Evolutionary conservation across 2,329 filamentous ascomycete species (phyloP).

Genomic region (Aspergillus sp.): DNA sequence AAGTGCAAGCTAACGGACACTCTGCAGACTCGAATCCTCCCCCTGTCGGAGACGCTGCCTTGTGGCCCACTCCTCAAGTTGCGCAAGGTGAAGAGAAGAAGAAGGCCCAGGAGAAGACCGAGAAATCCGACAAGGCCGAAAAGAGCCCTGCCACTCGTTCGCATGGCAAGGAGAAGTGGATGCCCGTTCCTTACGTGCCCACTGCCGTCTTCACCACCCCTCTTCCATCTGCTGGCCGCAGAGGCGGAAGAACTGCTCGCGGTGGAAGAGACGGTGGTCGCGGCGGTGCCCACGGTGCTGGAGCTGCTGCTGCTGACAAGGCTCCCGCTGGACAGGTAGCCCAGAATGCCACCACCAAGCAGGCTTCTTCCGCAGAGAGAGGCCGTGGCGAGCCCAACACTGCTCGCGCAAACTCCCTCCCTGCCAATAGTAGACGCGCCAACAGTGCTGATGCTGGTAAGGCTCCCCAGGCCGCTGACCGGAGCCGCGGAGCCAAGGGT

Average conservation of each 20-base stretch:
- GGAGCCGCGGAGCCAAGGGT: conserved; percentile 25
- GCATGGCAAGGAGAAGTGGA: conserved; percentile 77
- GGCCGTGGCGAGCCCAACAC: conserved; percentile 32
- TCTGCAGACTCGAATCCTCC: conserved; percentile 44
- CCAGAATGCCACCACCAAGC: conserved; percentile 23
- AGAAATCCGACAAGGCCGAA: conserved; percentile 56
- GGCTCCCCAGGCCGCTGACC: conserved; percentile 28
- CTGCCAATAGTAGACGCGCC: conserved; percentile 32
- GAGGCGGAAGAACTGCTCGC: conserved; percentile 53
- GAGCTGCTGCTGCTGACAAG: conserved; percentile 29
- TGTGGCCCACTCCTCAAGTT: conserved; percentile 87
- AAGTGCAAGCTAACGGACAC: conserved; percentile 8
- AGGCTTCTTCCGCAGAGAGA: conserved; percentile 25
- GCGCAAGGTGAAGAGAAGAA: conserved; percentile 72
- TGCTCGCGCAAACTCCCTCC: conserved; percentile 35
- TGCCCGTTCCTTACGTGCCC: conserved; percentile 74
- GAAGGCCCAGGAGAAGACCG: conserved; percentile 61
- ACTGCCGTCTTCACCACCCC: conserved; percentile 84
- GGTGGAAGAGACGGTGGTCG: conserved; percentile 50
- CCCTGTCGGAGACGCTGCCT: conserved; percentile 68
- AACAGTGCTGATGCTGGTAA: conserved; percentile 28
- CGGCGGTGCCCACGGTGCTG: conserved; percentile 33
- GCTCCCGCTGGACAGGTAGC: conserved; percentile 21
- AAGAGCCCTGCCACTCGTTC: conserved; percentile 54
- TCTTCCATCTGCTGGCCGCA: conserved; percentile 49